A percentile compares a stretch with the other conserved stretches of the same genome.
phyloP scores from a whole-genome alignment of 2,329 filamentous ascomycete species.

The Chrysoporthe deuterocubensis region DNA sequence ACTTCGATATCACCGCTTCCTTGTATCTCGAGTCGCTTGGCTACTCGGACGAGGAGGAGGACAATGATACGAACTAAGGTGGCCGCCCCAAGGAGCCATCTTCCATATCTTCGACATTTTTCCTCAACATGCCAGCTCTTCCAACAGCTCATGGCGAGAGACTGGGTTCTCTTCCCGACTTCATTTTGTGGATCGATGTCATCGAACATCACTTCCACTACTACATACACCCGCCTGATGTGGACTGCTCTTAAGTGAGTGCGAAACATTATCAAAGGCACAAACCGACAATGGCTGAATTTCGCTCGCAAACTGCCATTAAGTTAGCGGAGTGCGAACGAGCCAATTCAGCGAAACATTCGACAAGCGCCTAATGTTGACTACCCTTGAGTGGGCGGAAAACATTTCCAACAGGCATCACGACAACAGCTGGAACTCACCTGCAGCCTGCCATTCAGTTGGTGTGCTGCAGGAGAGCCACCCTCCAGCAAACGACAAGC shows the following conservation, averaged over 20 bases:
- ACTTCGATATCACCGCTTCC: neutral
- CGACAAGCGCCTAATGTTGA: neutral
- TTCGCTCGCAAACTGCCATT: neutral
- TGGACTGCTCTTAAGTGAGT: slow-evolving; percentile 6
- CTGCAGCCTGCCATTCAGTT: slow-evolving; percentile 3
- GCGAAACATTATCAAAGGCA: neutral
- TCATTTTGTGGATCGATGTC: neutral
- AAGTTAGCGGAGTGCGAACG: neutral
- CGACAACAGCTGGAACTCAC: neutral
- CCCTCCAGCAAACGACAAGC: neutral
- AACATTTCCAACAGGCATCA: slow-evolving; percentile 3
- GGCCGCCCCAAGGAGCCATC: neutral
- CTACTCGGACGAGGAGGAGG: neutral
- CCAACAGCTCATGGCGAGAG: neutral
- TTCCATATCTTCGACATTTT: neutral
- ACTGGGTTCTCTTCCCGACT: neutral
- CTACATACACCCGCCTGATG: neutral
- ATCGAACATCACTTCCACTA: neutral
- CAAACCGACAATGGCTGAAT: neutral
- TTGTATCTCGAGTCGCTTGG: neutral
- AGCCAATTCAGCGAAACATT: neutral
- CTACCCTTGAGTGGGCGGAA: neutral
- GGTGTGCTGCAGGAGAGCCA: slow-evolving; percentile 1
- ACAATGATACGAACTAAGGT: neutral
- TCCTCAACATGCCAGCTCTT: neutral